Evolutionary conservation across 1,139 yeast species (phyloP), one percentile per base, ranked within the genome.

Genomic region (Arxiozyma slooffiae): DNA sequence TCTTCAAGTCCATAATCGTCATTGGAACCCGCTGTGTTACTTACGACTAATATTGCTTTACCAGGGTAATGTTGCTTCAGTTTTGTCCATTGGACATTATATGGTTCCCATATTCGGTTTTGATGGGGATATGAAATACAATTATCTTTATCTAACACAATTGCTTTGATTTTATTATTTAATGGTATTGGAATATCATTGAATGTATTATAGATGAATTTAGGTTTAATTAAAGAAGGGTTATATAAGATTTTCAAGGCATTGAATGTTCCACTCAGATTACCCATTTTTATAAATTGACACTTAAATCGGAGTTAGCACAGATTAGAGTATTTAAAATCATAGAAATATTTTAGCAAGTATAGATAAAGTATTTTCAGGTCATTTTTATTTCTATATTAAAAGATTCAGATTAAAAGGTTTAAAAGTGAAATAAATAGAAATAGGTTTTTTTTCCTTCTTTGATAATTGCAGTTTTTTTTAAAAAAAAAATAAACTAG

Each of bases 71-170:
- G 61, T 7, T 65, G 60, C 47, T 75, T 73, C 50, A 90, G 71
- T 34, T 66, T 61, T 6, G 71, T 68, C 94, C 95, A 88, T 17
- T 77, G 74, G 8, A 71, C 72, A 63, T 70, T 43, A 61, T 89
- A 88, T 1, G 71, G 85, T 0, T 86, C 89, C 87, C 89, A 89
- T 1, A 92, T 85, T 53, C 79, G 77, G 58, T 83, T 85, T 52
- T 82, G 85, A 53, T 87, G 85, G 46, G 94, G 95, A 57, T 77
- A 76, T 4, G 98, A 95, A 66, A 92, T 85, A 63, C 97, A 92
- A 66, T 92, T 94, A 68, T 92, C 99, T 66, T 94, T 92, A 65
- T 92, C 99, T 30, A 92, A 73, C 0, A 92, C 94, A 2, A 92
- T 77, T 0, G 94, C 96, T 58, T 79, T 83, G 54, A 89, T 85